Base-by-base conservation (phyloP, 2,329 filamentous ascomycete genomes). In the Apiospora malaysiana region DNA sequence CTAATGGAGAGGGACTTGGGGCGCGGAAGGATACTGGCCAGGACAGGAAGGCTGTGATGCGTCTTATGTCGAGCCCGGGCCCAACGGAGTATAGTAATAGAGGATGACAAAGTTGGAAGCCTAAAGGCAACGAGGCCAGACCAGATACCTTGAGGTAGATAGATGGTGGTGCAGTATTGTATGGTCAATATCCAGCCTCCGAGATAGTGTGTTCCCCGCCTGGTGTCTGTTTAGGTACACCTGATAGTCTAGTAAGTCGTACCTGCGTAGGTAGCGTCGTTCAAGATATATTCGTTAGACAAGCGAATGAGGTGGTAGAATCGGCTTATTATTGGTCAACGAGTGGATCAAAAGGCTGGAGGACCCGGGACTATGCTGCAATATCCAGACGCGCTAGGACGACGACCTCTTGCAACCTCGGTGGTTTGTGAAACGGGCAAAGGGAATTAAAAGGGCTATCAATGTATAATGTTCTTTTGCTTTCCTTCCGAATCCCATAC, bases 281-380 rank as follows among this genome's bases (percentile, higher is more conserved):
- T 46, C 65, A 67, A 32, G 65, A 67, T 67, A 67, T 67, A 67
- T 45, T 67, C 56, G 40, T 43, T 67, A 46, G 42, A 67, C n/a
- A 68, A 67, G 68, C 71, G 47, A 70, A 72, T 65, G 56, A 40
- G 32, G 43, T 68, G 45, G 51, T 32, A 65, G 68, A 46, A 63
- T 25, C 18, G 21, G 21, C 23, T 40, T 68, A 51, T 49, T 49
- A 68, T 68, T 68, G 67, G 67, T 49, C 67, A 68, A 68, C 25
- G 67, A 49, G 67, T 68, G 67, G 46, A 56, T 49, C 67, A 51
- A 25, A 46, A 42, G 66, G 67, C 27, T 49, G 46, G 67, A 68
- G 27, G 47, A 32, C 42, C 46, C 32, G 47, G 67, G 67, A 68
- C 67, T 68, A 68, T 68, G 67, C 46, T 56, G 67, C 37, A 68